phyloP scores from a whole-genome alignment of 2,329 filamentous ascomycete genomes.

The Erysiphe pulchra region DNA sequence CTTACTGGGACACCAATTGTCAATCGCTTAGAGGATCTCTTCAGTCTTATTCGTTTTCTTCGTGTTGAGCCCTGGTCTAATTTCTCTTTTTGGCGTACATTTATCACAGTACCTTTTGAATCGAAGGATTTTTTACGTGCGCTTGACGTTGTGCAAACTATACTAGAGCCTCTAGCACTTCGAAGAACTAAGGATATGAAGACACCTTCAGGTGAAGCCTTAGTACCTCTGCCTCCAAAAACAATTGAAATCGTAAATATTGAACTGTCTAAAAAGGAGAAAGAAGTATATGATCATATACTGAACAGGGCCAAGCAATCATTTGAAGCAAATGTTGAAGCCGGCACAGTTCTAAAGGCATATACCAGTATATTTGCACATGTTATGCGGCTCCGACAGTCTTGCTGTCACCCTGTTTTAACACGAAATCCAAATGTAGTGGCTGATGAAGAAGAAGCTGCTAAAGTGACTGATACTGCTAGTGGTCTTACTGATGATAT shows the following conservation, averaged over 20 bases:
- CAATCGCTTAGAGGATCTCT: slow-evolving; percentile 82
- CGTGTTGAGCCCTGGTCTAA: slow-evolving; percentile 95
- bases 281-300: slow-evolving; percentile 81
- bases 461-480: slow-evolving; percentile 47
- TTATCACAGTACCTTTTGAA: slow-evolving; percentile 93
- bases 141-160: slow-evolving; percentile 88
- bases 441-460: slow-evolving; percentile 68
- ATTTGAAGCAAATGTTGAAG: slow-evolving; percentile 67
- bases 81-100: slow-evolving; percentile 97
- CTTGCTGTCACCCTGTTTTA: slow-evolving; percentile 78
- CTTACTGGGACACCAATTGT: slow-evolving; percentile 92
- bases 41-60: slow-evolving; percentile 76
- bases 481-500: slow-evolving; percentile 82
- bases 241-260: slow-evolving; percentile 69
- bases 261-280: slow-evolving; percentile 60
- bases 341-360: slow-evolving; percentile 78
- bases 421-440: slow-evolving; percentile 67
- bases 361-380: slow-evolving; percentile 96
- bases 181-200: slow-evolving; percentile 95
- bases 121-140: slow-evolving; percentile 84
- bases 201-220: slow-evolving; percentile 55
- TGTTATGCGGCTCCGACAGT: slow-evolving; percentile 74
- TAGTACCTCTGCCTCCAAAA: slow-evolving; percentile 64
- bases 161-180: slow-evolving; percentile 85
- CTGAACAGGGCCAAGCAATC: slow-evolving; percentile 60